phyloP scores from a whole-genome alignment of 352 stramenopile species.

The Pythium chondricola region DNA sequence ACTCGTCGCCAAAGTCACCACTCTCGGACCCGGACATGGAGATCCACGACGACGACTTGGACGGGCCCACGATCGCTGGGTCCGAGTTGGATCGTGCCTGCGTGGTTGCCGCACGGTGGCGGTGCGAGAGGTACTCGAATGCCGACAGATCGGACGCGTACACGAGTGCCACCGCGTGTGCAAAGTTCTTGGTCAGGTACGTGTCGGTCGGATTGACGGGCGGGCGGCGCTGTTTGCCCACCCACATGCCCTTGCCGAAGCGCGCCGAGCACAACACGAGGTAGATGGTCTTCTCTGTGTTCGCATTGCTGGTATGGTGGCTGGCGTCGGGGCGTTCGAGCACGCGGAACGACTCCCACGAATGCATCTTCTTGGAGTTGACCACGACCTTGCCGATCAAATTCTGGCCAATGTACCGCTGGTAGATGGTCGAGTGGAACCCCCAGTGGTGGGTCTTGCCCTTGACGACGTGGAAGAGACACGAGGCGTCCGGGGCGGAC shows the following conservation, averaged over 20 bases:
- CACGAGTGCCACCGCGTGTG: slow-evolving; percentile 48
- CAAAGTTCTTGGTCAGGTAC: slow-evolving; percentile 70
- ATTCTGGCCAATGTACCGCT: slow-evolving; percentile 72
- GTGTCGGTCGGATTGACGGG: slow-evolving; percentile 22
- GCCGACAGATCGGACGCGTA: slow-evolving; percentile 67
- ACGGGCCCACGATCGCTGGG: not conserved
- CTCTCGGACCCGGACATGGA: not conserved
- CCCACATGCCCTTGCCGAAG: slow-evolving; percentile 81
- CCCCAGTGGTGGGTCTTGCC: slow-evolving; percentile 81
- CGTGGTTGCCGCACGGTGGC: not conserved
- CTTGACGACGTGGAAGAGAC: slow-evolving; percentile 64
- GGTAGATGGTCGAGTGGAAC: slow-evolving; percentile 53
- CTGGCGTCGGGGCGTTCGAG: slow-evolving; percentile 31
- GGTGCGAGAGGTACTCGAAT: slow-evolving; percentile 22
- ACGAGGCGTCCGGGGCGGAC: slow-evolving; percentile 44
- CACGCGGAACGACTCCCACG: slow-evolving; percentile 71
- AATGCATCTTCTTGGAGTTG: slow-evolving; percentile 56
- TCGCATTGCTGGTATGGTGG: slow-evolving; percentile 13
- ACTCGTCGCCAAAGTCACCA: slow-evolving; percentile 24
- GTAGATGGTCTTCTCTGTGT: slow-evolving; percentile 36
- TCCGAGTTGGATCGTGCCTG: not conserved
- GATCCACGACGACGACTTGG: slow-evolving; percentile 1
- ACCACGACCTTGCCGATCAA: slow-evolving; percentile 57
- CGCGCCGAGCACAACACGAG: slow-evolving; percentile 68
- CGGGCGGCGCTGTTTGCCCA: slow-evolving; percentile 37